Conservation (phyloP, 352 stramenopile species). For the Globisporangium iwayamae region DNA sequence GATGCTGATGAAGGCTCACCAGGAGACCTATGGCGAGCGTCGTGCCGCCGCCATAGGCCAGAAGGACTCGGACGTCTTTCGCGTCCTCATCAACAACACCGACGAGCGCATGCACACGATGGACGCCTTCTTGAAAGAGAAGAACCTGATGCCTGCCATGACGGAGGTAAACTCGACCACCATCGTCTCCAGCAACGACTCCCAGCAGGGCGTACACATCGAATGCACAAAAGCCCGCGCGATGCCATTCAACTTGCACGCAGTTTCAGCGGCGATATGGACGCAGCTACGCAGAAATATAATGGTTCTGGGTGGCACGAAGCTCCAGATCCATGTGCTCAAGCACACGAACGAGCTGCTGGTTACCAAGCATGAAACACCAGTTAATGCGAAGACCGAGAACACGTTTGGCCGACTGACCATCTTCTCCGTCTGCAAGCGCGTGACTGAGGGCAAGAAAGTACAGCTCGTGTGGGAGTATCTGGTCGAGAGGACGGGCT, state of each 20-base stretch:
- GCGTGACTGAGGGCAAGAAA: background rate
- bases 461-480: background rate
- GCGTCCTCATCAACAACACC: background rate
- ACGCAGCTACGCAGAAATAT: background rate
- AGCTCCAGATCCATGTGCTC: background rate
- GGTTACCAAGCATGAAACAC: background rate
- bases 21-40: background rate
- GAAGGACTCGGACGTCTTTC: background rate
- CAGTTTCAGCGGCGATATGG: background rate
- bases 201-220: background rate
- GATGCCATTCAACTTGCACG: background rate
- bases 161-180: background rate
- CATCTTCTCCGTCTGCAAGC: background rate
- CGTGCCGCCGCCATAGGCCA: background rate
- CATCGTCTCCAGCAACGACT: background rate
- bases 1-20: background rate
- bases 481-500: background rate
- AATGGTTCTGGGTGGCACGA: background rate
- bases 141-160: background rate
- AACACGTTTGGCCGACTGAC: background rate
- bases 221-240: background rate
- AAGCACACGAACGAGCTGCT: background rate
- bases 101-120: background rate
- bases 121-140: background rate
- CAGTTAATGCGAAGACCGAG: background rate